phyloP scores from a whole-genome alignment of 768 basidiomycete species.

The Mycena chlorophos region DNA sequence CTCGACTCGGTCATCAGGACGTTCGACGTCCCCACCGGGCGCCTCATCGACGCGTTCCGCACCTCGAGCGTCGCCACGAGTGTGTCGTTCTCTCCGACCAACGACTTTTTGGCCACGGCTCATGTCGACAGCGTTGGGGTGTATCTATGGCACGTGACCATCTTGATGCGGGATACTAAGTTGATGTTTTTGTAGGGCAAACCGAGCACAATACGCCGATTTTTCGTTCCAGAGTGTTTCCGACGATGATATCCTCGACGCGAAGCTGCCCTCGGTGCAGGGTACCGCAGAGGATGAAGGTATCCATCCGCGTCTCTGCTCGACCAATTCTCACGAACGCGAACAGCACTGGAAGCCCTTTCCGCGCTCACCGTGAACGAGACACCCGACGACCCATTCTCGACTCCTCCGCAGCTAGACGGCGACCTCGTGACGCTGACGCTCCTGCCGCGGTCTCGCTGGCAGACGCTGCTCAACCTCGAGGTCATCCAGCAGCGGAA shows the following conservation, averaged over 20 bases:
- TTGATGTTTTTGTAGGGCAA: constrained; percentile 62
- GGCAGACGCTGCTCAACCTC: constrained; percentile 96
- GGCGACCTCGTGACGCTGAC: constrained; percentile 93
- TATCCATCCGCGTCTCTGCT: constrained; percentile 32
- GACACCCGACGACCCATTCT: constrained; percentile 66
- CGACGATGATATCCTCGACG: constrained; percentile 71
- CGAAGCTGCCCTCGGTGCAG: constrained; percentile 80
- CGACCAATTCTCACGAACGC: background rate
- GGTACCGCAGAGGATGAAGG: constrained; percentile 80
- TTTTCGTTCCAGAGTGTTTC: constrained; percentile 77
- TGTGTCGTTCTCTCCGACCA: constrained; percentile 89
- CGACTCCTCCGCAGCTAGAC: constrained; percentile 85
- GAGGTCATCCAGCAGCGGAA: constrained; percentile 97
- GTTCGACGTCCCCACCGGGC: constrained; percentile 92
- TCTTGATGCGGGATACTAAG: background rate
- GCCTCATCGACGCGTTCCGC: constrained; percentile 88
- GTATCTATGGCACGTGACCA: constrained; percentile 74
- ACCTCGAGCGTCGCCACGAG: constrained; percentile 87
- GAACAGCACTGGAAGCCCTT: constrained; percentile 68
- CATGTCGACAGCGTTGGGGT: constrained; percentile 95
- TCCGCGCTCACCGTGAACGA: constrained; percentile 63
- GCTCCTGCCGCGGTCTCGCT: constrained; percentile 84
- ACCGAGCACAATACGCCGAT: constrained; percentile 90
- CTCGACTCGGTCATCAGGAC: constrained; percentile 92
- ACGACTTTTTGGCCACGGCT: constrained; percentile 92